These are phyloP conservation scores for Kwoniella dejecticola DNA, from an alignment of 768 basidiomycete genomes.

Conservation along the genomic window DNA sequence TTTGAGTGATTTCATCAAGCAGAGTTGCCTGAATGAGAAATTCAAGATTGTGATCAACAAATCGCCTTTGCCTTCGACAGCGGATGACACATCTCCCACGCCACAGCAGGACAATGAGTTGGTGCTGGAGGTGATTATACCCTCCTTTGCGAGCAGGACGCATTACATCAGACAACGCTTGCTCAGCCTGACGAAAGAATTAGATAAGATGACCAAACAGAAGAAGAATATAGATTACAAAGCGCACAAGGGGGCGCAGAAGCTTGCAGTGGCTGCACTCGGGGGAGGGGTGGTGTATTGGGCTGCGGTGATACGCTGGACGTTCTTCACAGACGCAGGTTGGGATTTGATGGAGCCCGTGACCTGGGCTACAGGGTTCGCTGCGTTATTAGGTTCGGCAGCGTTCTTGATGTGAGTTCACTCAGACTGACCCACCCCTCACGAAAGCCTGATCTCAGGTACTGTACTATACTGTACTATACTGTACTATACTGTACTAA, in stretches of 20 bases:
- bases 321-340: constrained; percentile 48
- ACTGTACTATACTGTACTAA: too few species aligned
- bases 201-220: constrained; percentile 62
- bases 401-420: constrained; percentile 41
- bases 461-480: too few species aligned
- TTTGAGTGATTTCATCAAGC: constrained; percentile 68
- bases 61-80: too few species aligned
- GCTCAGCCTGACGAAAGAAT: constrained; percentile 57
- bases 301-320: constrained; percentile 66
- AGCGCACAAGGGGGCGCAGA: constrained; percentile 63
- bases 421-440: too few species aligned
- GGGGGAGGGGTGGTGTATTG: constrained; percentile 67
- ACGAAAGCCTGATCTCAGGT: too few species aligned
- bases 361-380: constrained; percentile 47
- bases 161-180: constrained; percentile 63
- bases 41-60: constrained; percentile 63
- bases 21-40: constrained; percentile 62
- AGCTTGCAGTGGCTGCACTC: constrained; percentile 65
- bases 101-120: constrained; percentile 21
- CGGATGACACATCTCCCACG: constrained; percentile 17
- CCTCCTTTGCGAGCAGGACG: constrained; percentile 67
- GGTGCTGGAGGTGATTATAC: constrained; percentile 63
- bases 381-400: constrained; percentile 31
- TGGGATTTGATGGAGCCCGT: constrained; percentile 68
- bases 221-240: constrained; percentile 62